phyloP scores from a whole-genome alignment of 306 rosid genomes.

The Nissolia schottii region DNA sequence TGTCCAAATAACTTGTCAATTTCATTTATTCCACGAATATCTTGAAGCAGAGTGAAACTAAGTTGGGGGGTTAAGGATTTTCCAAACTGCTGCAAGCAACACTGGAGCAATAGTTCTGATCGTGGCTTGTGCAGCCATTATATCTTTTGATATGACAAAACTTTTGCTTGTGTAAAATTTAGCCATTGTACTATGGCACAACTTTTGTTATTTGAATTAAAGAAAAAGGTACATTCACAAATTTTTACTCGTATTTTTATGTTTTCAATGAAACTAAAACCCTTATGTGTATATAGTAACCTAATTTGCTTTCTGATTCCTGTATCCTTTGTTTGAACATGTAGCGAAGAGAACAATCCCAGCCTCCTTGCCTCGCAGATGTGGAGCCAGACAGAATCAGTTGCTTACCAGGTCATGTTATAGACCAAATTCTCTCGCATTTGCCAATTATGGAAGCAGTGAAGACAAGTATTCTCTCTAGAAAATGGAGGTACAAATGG shows the following conservation, averaged over 20 bases:
- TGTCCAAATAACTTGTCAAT: background rate
- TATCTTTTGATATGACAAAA: background rate
- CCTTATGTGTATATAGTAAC: background rate
- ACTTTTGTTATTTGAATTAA: background rate
- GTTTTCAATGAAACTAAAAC: background rate
- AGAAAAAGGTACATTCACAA: no score
- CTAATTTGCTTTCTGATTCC: slow-evolving; percentile 22
- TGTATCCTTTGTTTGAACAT: slow-evolving; percentile 7
- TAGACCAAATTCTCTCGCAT: slow-evolving; percentile 44
- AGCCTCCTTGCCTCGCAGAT: slow-evolving; percentile 30
- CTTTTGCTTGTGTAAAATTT: background rate
- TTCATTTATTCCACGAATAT: background rate
- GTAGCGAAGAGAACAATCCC: slow-evolving; percentile 30
- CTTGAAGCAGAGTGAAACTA: background rate
- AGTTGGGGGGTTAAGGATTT: background rate
- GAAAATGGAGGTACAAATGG: slow-evolving; percentile 69
- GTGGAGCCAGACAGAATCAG: slow-evolving; percentile 50
- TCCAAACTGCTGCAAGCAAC: background rate
- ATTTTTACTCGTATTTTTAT: background rate
- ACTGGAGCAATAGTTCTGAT: background rate
- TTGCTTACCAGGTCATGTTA: slow-evolving; percentile 46
- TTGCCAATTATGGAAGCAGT: slow-evolving; percentile 53
- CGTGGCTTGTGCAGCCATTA: background rate
- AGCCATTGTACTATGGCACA: background rate
- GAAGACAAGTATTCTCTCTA: slow-evolving; percentile 57